These are phyloP conservation scores for Didymella exigua DNA, from an alignment of 2,329 filamentous ascomycete species.

Conservation along the genomic window DNA sequence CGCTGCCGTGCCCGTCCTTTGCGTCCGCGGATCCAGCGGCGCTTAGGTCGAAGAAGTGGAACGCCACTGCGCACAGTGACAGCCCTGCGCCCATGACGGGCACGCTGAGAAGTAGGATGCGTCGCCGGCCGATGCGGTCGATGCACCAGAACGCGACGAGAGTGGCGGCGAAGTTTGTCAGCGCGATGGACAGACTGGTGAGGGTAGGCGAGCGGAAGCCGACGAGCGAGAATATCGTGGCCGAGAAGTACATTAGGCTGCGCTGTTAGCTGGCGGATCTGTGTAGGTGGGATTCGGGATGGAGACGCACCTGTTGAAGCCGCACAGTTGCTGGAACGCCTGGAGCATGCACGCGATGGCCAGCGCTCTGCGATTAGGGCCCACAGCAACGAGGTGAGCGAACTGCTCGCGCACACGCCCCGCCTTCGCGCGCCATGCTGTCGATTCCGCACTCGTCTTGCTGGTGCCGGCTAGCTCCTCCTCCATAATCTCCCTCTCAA, in stretches of 20 bases:
- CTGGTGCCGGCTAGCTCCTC: slow-evolving; percentile 58
- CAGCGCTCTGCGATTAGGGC: slow-evolving; percentile 72
- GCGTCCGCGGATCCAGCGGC: too few species aligned
- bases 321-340: slow-evolving; percentile 85
- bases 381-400: slow-evolving; percentile 50
- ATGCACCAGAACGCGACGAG: slow-evolving; percentile 54
- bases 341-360: slow-evolving; percentile 86
- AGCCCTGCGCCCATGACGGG: slow-evolving; percentile 82
- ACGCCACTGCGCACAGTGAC: slow-evolving; percentile 72
- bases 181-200: slow-evolving; percentile 52
- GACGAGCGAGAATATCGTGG: slow-evolving; percentile 55
- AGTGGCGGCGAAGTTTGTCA: slow-evolving; percentile 55
- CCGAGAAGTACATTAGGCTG: slow-evolving; percentile 56
- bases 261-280: too few species aligned
- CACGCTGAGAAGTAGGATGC: slow-evolving; percentile 79
- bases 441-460: too few species aligned
- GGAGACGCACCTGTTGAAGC: slow-evolving; percentile 42
- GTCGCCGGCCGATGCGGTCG: slow-evolving; percentile 52
- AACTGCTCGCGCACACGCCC: slow-evolving; percentile 62
- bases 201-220: slow-evolving; percentile 54
- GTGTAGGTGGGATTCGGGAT: not conserved
- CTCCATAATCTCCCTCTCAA: slow-evolving; percentile 75
- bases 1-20: slow-evolving; percentile 3
- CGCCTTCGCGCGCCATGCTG: slow-evolving; percentile 46
- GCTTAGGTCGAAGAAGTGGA: slow-evolving; percentile 68